Evolutionary conservation across 345 rosid genomes (phyloP), one percentile per base, ranked within the genome.

Genomic region (Pistacia vera): DNA sequence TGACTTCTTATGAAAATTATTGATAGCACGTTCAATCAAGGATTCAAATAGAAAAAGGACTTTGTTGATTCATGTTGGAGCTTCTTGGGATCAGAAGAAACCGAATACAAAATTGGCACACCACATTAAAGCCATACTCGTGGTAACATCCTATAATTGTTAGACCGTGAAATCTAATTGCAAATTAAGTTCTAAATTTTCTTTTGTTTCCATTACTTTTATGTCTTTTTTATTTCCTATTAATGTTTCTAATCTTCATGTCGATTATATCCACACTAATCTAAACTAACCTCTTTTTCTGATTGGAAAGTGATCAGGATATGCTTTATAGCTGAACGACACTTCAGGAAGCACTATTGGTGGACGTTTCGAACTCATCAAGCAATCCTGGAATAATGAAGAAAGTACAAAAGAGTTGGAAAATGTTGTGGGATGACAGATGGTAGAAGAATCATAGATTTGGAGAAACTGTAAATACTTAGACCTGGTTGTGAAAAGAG

Each of bases 401-500:
- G 44, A 3, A 75, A 79, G 79, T 75, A 25, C 92, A 57, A 65
- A 64, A 7, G 90, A 86, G 58, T 30, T 89, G 1, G 78, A 86
- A 66, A 67, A 68, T 0, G 77, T 75, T 16, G 78, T 86, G 14
- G 92, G 90, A 2, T 2, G 54, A 82, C 2, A 82, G 61, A 73
- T 72, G 80, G 88, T 84, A 2, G 0, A 49, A 18, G 75, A 72
- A 73, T 84, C 88, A n/a, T n/a, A 1, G 90, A 89, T 28, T 10
- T 84, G 20, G 81, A 82, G 0, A 81, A 64, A 18, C 41, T 85
- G 30, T n/a, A 62, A 81, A 5, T 83, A 49, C n/a, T n/a, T n/a
- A n/a, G n/a, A 86, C 69, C 80, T 81, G 88, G 87, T 88, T 30
- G 71, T 85, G 55, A 88, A 72, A 63, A 89, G 86, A 85, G 71